Evolutionary conservation across 371 early-diverging fungal genomes (phyloP), one percentile per base, ranked within the genome.

Genomic region (Mortierella sp.): DNA sequence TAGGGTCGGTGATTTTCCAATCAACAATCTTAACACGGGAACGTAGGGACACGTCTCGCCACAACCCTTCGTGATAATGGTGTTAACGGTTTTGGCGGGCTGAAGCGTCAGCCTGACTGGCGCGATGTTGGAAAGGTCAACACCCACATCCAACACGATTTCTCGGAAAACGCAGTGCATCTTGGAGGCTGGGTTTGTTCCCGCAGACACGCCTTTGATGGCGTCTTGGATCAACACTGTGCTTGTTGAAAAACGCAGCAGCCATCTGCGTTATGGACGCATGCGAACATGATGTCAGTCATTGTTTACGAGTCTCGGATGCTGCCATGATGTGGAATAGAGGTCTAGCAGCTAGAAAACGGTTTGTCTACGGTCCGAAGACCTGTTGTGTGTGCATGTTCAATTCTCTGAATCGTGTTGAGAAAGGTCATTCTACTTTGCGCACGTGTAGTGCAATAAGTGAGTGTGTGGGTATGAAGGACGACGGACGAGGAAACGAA

Each of bases 31-130:
- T 79, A 60, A 88, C 76, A 0, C 88, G 88, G 2, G 88, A 81
- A 88, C 84, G 48, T 80, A 88, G 0, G 88, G 88, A 21, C 88
- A 88, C 0, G 77, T 70, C 35, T 88, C 88, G 48, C 87, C 83
- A 65, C 88, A 88, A 1, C 88, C 81, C 96, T 94, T 78, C 92
- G 84, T 83, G 44, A 81, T 41, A 51, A 83, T 83, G 7, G 75
- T 83, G 73, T 75, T 80, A 24, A 49, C 71, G 4, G 83, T 83
- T 18, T 65, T 70, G 75, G 83, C 78, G 4, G 82, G 73, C 38
- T 88, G 74, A 8, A 76, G 79, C 1, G 88, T 88, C 80, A 88
- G 35, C 80, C 78, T 77, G 51, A 71, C 74, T 7, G 88, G 88
- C n/a, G 55, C 70, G 48, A 82, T 76, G 29, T 77, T 49, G 60